Base-by-base conservation (phyloP, 2,329 filamentous ascomycete species). In the Fusarium sp. region DNA sequence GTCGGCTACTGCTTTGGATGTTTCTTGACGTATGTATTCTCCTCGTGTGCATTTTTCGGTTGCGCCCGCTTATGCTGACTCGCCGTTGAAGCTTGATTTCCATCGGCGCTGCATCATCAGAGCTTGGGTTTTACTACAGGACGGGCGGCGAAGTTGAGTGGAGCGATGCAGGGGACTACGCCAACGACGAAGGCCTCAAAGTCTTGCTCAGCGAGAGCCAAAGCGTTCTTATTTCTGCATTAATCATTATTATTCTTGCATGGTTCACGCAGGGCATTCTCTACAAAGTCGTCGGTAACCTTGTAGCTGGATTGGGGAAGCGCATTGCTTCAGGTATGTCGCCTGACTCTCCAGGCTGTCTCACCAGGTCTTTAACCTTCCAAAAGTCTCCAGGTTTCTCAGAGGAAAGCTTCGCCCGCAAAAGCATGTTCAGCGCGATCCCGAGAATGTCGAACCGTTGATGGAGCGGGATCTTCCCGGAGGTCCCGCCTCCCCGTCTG, bases 61-160 rank as follows among this genome's bases (percentile, higher is more conserved):
- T n/a, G 7, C 43, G n/a, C 50, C 38, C 38, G 27, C 71, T 25
- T 32, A 45, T 40, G 30, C 72, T 75, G 47, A 75, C 66, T 57
- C 57, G 54, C 58, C 25, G 20, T 45, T 61, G 54, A 54, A 80
- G 80, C 58, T 32, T 79, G 43, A 73, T 80, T 45, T 76, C 76
- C 5, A 68, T 80, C n/a, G 68, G 68, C 58, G 80, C 78, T 32
- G 79, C 79, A 25, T 74, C 80, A 12, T 80, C 79, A 9, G 79
- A 81, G 56, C 70, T 80, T n/a, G 79, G 80, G 14, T 81, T 81
- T 64, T 79, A 72, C 57, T 79, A 74, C 66, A 72, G 76, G 63
- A 80, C 80, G 17, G 80, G 80, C n/a, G 78, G 78, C 62, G 78
- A 81, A 60, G 68, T 81, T n/a, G 75, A 80, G 56, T 81, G 80